Evolutionary conservation across 306 rosid species (phyloP).

Genomic region (Acacia confusa): DNA sequence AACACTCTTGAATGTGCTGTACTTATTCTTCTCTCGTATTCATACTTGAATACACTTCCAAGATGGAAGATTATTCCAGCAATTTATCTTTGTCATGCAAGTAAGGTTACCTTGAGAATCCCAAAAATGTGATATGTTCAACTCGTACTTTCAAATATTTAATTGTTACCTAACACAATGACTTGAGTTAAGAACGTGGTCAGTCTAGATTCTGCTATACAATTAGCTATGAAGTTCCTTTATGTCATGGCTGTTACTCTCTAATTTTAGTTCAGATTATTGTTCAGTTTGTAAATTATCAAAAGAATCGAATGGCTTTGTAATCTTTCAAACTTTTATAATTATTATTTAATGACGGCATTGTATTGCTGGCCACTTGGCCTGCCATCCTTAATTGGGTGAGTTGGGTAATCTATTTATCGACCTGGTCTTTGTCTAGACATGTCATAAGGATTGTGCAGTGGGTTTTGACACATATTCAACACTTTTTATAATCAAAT

Average conservation of each 20-base stretch:
- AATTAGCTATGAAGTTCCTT: not conserved
- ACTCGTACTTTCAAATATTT: not conserved
- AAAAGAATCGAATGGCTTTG: not conserved
- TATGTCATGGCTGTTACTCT: not conserved
- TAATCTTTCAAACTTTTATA: not conserved
- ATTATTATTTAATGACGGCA: not conserved
- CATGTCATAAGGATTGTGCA: not conserved
- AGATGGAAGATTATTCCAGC: not conserved
- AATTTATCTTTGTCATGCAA: not conserved
- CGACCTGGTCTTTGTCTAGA: not conserved
- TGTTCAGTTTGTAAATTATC: not conserved
- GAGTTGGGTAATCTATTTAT: not conserved
- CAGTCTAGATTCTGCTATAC: not conserved
- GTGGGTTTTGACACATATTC: not conserved
- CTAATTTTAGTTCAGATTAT: not conserved
- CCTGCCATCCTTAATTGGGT: not conserved
- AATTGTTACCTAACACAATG: not conserved
- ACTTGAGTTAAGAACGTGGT: not conserved
- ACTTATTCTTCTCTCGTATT: not conserved
- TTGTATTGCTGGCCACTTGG: not conserved
- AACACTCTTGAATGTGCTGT: not conserved
- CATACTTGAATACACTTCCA: not conserved
- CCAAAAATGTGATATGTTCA: not conserved
- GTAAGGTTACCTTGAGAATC: not conserved
- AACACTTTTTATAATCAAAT: not conserved